Conservation (phyloP, 495 filamentous ascomycete species). For the Amphirosellinia nigrospora region DNA sequence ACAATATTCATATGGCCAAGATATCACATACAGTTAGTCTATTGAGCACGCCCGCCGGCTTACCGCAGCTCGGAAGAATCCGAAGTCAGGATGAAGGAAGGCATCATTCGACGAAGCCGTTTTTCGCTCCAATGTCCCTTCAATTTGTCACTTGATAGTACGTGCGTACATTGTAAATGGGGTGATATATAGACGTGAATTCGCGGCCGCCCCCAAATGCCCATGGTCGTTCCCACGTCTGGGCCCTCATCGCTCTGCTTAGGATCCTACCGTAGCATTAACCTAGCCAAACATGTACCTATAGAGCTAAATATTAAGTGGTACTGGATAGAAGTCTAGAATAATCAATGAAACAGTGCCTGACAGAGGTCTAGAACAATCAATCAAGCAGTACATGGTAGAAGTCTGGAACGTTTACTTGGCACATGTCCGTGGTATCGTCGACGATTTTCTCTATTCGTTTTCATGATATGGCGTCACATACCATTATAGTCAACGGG, state of each 20-base stretch:
- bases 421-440: not conserved
- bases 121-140: not conserved
- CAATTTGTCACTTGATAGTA: not conserved
- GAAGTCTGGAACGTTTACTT: not conserved
- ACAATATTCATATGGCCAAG: not conserved
- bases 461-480: not conserved
- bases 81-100: not conserved
- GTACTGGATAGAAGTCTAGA: not conserved
- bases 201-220: not conserved
- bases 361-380: not conserved
- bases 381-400: not conserved
- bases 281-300: not conserved
- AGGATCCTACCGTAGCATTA: not conserved
- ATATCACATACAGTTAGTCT: not conserved
- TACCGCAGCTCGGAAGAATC: not conserved
- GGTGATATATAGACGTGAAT: not conserved
- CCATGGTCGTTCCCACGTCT: not conserved
- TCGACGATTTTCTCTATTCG: not conserved
- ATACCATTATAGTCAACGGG: no score
- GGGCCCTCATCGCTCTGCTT: not conserved
- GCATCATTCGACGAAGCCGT: not conserved
- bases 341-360: not conserved
- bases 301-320: not conserved
- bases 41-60: not conserved
- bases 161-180: not conserved